A percentile compares a stretch with the other conserved stretches of the same genome.
These are phyloP conservation scores for Tranzscheliella williamsii DNA, from an alignment of 1,284 basidiomycete genomes.

Conservation along the genomic window DNA sequence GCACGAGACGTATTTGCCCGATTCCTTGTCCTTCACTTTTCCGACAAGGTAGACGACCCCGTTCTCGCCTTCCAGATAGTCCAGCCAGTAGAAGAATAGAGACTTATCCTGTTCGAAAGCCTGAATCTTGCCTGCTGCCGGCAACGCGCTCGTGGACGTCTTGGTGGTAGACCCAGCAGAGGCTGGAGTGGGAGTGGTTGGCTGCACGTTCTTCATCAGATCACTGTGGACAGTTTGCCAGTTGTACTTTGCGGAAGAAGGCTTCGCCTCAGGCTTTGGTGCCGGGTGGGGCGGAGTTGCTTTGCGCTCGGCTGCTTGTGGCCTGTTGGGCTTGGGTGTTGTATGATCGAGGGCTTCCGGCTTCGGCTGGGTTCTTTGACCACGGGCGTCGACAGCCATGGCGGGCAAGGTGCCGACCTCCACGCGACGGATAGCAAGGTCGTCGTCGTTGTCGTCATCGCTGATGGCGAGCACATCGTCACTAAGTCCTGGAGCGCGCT, in stretches of 20 bases:
- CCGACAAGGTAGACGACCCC: conserved; percentile 58
- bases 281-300: conserved; percentile 9
- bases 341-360: conserved; percentile 8
- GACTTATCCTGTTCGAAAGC: conserved; percentile 48
- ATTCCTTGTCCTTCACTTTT: conserved; percentile 56
- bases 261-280: conserved; percentile 2
- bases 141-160: conserved; percentile 6
- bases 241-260: conserved; percentile 12
- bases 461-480: conserved; percentile 40
- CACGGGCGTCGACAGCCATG: conserved; percentile 20
- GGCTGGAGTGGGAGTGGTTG: conserved; percentile 12
- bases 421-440: conserved; percentile 35
- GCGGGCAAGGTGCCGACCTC: conserved; percentile 25
- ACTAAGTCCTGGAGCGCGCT: conserved; percentile 33
- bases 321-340: conserved; percentile 13
- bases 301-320: background rate
- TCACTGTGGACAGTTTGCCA: conserved; percentile 47
- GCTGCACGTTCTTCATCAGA: conserved; percentile 36
- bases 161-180: conserved; percentile 1
- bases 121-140: conserved; percentile 30
- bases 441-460: conserved; percentile 39
- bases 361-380: conserved; percentile 15
- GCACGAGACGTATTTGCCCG: conserved; percentile 75
- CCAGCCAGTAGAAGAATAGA: conserved; percentile 59
- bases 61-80: conserved; percentile 53